Percentiles rank a stretch among this genome's conserved stretches.
These are phyloP conservation scores for Taphrina pruni DNA, from an alignment of 1,139 yeast species.

Conservation along the genomic window DNA sequence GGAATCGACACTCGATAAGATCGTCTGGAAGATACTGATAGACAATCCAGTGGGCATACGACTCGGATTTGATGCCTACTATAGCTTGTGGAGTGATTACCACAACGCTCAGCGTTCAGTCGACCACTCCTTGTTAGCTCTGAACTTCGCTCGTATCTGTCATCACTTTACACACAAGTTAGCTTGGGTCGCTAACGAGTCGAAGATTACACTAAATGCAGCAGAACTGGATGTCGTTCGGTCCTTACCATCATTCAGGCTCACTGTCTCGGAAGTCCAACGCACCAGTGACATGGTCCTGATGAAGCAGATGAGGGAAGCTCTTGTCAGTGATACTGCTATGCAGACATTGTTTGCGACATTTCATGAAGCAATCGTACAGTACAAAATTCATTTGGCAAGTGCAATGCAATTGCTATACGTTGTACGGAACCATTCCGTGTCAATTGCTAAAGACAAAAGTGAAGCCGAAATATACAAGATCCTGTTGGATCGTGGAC, in stretches of 20 bases:
- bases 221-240: slow-evolving; percentile 17
- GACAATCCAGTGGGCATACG: slow-evolving; percentile 9
- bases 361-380: background rate
- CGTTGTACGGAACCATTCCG: background rate
- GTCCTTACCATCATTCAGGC: slow-evolving; percentile 32
- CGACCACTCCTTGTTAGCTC: slow-evolving; percentile 20
- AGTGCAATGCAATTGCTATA: slow-evolving; percentile 5
- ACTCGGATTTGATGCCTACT: slow-evolving; percentile 24
- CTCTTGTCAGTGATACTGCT: slow-evolving; percentile 7
- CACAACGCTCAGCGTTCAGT: slow-evolving; percentile 27
- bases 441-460: background rate
- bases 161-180: slow-evolving; percentile 20
- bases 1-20: slow-evolving; percentile 22
- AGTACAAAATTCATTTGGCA: slow-evolving; percentile 12
- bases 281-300: background rate
- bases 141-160: slow-evolving; percentile 13
- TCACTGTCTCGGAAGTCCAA: background rate
- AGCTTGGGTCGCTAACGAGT: slow-evolving; percentile 13
- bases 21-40: slow-evolving; percentile 7
- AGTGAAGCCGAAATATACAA: slow-evolving; percentile 16
- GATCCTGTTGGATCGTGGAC: slow-evolving; percentile 26
- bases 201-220: background rate
- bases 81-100: slow-evolving; percentile 16
- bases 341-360: background rate
- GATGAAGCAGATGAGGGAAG: slow-evolving; percentile 4